Percentiles rank a stretch among this genome's conserved stretches.
phyloP scores from a whole-genome alignment of 192 early-diverging fungal species.

The Bifiguratus adelaidae region DNA sequence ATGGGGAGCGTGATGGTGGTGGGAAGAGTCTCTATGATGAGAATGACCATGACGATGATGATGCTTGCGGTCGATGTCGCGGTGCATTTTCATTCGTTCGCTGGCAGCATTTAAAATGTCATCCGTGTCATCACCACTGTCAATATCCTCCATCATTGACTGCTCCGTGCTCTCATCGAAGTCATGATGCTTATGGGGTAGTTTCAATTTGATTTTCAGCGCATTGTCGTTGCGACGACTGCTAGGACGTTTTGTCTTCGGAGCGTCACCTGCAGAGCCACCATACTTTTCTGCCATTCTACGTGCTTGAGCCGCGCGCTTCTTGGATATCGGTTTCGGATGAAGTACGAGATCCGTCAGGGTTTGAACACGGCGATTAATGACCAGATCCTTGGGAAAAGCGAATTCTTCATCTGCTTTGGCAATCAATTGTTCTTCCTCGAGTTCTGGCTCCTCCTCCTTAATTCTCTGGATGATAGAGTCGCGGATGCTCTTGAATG shows the following conservation, averaged over 20 bases:
- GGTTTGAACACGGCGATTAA: conserved; percentile 38
- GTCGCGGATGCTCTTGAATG: conserved; percentile 30
- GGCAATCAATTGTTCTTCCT: not conserved
- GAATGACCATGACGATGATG: too few relatives aligned
- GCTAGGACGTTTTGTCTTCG: not conserved
- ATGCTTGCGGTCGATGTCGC: not conserved
- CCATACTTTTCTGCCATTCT: conserved; percentile 2
- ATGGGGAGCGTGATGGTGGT: not conserved
- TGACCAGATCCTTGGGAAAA: conserved; percentile 42
- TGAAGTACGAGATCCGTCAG: conserved; percentile 36
- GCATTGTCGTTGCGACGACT: not conserved
- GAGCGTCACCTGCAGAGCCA: not conserved
- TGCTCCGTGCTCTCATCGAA: conserved; percentile 2
- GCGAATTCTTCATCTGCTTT: conserved; percentile 26
- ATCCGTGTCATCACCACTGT: conserved; percentile 15
- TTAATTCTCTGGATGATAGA: conserved; percentile 6
- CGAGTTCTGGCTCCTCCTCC: conserved; percentile 1
- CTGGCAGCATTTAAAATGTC: conserved; percentile 9
- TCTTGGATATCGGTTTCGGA: conserved; percentile 34
- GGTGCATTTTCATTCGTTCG: conserved; percentile 7
- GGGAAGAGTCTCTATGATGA: too few relatives aligned
- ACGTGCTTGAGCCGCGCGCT: conserved; percentile 11
- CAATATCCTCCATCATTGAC: not conserved
- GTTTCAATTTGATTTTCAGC: conserved; percentile 10
- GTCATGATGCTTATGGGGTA: not conserved